Evolutionary conservation across 2,329 filamentous ascomycete species (phyloP).

Genomic region (Raffaelea arxii): DNA sequence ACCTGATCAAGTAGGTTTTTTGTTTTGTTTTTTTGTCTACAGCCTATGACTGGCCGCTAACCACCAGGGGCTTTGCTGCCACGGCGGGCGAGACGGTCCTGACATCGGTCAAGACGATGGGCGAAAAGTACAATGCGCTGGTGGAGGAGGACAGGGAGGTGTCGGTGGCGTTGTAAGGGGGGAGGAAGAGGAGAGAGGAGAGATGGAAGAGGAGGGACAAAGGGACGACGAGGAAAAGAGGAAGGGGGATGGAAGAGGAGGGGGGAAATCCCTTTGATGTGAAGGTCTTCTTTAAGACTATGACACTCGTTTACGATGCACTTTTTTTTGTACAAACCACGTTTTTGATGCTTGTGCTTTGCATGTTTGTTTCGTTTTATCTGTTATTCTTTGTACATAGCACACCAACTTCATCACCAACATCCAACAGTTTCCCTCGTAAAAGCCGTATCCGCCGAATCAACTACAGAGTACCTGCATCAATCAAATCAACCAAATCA

Average conservation of each 20-base stretch:
- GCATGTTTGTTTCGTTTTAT: neutral
- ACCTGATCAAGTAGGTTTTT: constrained; percentile 52
- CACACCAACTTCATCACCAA: too few species aligned
- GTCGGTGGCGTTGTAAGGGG: constrained; percentile 21
- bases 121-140: constrained; percentile 46
- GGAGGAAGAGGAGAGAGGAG: neutral
- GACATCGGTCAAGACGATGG: constrained; percentile 54
- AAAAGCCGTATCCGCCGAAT: too few species aligned
- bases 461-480: too few species aligned
- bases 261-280: neutral
- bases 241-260: neutral
- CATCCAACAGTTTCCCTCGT: too few species aligned
- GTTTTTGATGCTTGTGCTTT: neutral
- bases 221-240: neutral
- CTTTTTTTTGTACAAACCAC: too few species aligned
- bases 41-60: constrained; percentile 16
- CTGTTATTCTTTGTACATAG: neutral
- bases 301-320: too few species aligned
- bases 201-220: neutral
- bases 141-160: constrained; percentile 74
- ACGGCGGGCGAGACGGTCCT: constrained; percentile 61
- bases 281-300: too few species aligned
- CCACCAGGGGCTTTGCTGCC: constrained; percentile 63
- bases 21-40: neutral
- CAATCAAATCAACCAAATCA: too few species aligned